These are phyloP conservation scores for Strombidium stylifer DNA, from an alignment of 73 alveolate species.

Conservation along the genomic window DNA sequence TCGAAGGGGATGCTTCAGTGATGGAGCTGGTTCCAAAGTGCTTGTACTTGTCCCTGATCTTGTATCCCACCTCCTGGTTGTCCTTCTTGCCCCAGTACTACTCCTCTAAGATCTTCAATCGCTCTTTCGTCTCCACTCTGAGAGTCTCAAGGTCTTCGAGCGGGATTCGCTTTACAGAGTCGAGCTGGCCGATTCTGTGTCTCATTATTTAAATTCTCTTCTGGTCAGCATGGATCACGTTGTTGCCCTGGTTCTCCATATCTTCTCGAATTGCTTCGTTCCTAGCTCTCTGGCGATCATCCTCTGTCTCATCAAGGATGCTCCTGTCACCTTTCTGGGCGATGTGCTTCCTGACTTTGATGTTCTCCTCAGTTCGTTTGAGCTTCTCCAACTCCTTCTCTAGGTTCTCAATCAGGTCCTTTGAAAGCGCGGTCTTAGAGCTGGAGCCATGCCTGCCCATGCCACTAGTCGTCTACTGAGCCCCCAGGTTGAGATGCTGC, in stretches of 20 bases:
- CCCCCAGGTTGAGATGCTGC: slow-evolving; percentile 16
- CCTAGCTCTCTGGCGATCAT: slow-evolving; percentile 22
- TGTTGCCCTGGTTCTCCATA: slow-evolving; percentile 19
- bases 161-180: slow-evolving; percentile 13
- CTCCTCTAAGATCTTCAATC: slow-evolving; percentile 31
- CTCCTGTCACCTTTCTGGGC: slow-evolving; percentile 12
- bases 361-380: slow-evolving; percentile 40
- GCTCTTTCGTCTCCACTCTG: slow-evolving; percentile 34
- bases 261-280: background rate
- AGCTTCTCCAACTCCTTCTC: slow-evolving; percentile 57
- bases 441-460: slow-evolving; percentile 40
- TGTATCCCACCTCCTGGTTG: slow-evolving; percentile 27
- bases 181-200: slow-evolving; percentile 45
- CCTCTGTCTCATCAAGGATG: slow-evolving; percentile 41
- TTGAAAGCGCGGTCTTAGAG: slow-evolving; percentile 34
- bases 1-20: too few species aligned
- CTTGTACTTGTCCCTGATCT: slow-evolving; percentile 19
- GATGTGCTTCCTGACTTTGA: slow-evolving; percentile 21
- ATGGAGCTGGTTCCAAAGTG: too few species aligned
- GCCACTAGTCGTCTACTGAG: slow-evolving; percentile 13
- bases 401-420: slow-evolving; percentile 47
- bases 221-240: slow-evolving; percentile 48
- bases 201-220: slow-evolving; percentile 35
- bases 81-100: slow-evolving; percentile 17
- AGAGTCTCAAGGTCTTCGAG: slow-evolving; percentile 43